Evolutionary conservation across 192 early-diverging fungal species (phyloP).

Genomic region (Coemansia sp.): DNA sequence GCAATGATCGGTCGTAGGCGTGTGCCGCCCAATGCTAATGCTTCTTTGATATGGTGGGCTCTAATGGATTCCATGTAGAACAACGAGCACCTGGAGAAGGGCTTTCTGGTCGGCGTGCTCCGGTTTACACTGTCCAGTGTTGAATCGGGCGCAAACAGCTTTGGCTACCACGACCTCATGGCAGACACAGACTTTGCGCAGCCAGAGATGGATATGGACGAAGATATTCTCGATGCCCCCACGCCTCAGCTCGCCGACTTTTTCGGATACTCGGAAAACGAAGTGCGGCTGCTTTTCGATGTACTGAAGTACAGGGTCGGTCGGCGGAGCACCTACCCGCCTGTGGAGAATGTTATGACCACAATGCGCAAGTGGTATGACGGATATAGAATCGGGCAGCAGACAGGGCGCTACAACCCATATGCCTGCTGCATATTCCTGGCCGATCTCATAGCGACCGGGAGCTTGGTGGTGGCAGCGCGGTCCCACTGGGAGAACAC

Average conservation of each 20-base stretch:
- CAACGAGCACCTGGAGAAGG: neutral
- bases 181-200: neutral
- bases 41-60: neutral
- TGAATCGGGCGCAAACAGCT: constrained; percentile 4
- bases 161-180: too few relatives aligned
- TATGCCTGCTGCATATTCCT: neutral
- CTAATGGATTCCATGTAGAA: neutral
- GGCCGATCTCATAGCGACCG: neutral
- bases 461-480: neutral
- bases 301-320: neutral
- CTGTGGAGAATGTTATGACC: neutral
- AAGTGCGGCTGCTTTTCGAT: neutral
- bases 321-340: neutral
- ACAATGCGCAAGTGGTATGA: constrained; percentile 5
- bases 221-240: neutral
- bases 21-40: neutral
- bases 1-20: too few relatives aligned
- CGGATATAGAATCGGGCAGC: neutral
- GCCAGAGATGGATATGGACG: too few relatives aligned
- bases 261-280: neutral
- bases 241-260: neutral
- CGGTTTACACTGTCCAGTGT: neutral
- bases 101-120: constrained; percentile 8
- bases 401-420: constrained; percentile 1
- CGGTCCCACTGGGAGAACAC: neutral